Conservation (phyloP, 176 grass and related monocot species). For the Otatea glauca region DNA sequence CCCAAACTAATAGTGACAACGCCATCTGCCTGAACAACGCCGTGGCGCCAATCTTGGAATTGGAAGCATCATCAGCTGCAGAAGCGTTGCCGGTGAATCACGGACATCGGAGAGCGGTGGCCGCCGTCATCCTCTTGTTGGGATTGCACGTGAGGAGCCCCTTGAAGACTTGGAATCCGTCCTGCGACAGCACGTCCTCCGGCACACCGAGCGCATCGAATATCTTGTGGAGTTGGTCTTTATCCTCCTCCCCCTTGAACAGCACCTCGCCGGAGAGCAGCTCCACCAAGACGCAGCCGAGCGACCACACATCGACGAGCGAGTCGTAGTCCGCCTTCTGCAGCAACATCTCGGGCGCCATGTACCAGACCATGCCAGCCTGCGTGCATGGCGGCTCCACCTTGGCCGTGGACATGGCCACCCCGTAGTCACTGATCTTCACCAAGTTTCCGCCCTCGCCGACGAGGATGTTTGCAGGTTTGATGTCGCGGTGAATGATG, state of each 20-base stretch:
- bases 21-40: neutral
- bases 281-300: conserved; percentile 56
- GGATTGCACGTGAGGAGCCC: conserved; percentile 50
- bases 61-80: neutral
- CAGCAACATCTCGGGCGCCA: conserved; percentile 41
- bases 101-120: conserved; percentile 20
- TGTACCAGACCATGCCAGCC: conserved; percentile 29
- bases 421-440: conserved; percentile 56
- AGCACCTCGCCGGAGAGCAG: conserved; percentile 35
- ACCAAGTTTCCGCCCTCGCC: neutral
- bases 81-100: conserved; percentile 36
- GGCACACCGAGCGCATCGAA: conserved; percentile 6
- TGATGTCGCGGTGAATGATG: conserved; percentile 60
- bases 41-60: neutral
- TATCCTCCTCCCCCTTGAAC: neutral
- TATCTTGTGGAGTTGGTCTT: conserved; percentile 23
- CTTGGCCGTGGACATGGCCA: conserved; percentile 17
- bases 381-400: conserved; percentile 1
- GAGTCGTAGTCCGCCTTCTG: conserved; percentile 31
- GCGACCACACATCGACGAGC: conserved; percentile 49
- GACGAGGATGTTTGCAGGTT: conserved; percentile 44
- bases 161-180: conserved; percentile 36
- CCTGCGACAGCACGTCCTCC: conserved; percentile 17
- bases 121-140: conserved; percentile 36
- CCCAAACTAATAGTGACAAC: neutral